These are phyloP conservation scores for Lachancea mirantina DNA, from an alignment of 805 yeast species.

Conservation along the genomic window DNA sequence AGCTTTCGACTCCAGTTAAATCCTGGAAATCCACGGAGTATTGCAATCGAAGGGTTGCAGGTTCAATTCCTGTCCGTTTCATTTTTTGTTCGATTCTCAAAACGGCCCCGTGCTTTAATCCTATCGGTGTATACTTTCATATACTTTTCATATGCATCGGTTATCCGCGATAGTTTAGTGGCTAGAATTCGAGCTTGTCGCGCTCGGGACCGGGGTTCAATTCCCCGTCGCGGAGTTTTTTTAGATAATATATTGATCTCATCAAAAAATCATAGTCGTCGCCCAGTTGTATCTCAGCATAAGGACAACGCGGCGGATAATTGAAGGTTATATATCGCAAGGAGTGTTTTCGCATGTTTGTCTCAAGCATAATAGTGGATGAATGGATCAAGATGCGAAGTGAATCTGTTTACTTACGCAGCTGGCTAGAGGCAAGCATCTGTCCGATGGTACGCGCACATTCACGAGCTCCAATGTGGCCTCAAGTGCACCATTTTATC, in stretches of 20 bases:
- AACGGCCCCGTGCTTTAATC: no score
- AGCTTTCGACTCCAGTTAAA: constrained; percentile 48
- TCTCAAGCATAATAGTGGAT: constrained; percentile 7
- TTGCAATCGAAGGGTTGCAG: constrained; percentile 56
- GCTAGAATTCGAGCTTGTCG: constrained; percentile 26
- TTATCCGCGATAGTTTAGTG: constrained; percentile 27
- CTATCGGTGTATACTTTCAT: no score
- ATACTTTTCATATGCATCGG: no score
- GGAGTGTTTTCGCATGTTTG: not conserved
- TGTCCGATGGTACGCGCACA: not conserved
- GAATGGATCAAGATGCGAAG: constrained; percentile 11
- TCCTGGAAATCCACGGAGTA: constrained; percentile 19
- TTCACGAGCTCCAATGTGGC: constrained; percentile 7
- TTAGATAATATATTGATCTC: not conserved
- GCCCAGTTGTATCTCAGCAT: no score
- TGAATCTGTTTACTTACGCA: constrained; percentile 20
- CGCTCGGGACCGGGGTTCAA: constrained; percentile 26
- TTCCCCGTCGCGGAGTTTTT: constrained; percentile 26
- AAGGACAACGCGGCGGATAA: no score
- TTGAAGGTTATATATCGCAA: no score
- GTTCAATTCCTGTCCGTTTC: constrained; percentile 65
- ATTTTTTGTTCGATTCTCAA: no score
- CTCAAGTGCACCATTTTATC: constrained; percentile 5
- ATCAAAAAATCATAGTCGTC: no score
- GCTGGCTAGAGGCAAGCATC: constrained; percentile 18